phyloP scores from a whole-genome alignment of 441 rosid genomes.

The Theobroma grandiflorum region DNA sequence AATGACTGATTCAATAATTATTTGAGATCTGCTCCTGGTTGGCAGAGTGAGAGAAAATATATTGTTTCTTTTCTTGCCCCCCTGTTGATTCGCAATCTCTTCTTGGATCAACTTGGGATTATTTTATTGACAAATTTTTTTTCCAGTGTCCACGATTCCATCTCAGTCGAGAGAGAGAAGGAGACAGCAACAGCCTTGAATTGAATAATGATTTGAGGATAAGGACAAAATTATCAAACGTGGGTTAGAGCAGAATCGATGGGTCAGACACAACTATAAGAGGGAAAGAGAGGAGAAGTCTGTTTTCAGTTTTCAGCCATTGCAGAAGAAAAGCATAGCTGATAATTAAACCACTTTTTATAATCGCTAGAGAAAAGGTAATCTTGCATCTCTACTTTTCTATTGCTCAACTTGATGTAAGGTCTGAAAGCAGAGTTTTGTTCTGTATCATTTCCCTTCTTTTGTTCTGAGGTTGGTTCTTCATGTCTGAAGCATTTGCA shows the following conservation, averaged over 20 bases:
- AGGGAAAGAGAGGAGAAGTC: not conserved
- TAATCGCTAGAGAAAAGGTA: not conserved
- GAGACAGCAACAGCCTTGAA: not conserved
- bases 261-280: slow-evolving; percentile 14
- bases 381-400: not conserved
- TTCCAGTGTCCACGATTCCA: slow-evolving; percentile 25
- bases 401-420: not conserved
- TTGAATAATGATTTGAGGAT: slow-evolving; percentile 11
- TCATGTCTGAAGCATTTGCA: not conserved
- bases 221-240: slow-evolving; percentile 34
- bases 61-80: not conserved
- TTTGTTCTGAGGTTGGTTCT: not conserved
- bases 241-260: slow-evolving; percentile 21
- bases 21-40: not conserved
- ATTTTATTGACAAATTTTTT: not conserved
- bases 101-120: not conserved
- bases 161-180: slow-evolving; percentile 3
- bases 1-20: slow-evolving; percentile 6
- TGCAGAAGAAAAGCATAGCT: slow-evolving; percentile 1
- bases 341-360: not conserved
- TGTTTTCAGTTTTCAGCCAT: not conserved
- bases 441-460: not conserved
- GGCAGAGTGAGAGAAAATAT: slow-evolving; percentile 16
- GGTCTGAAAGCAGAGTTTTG: not conserved
- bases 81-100: slow-evolving; percentile 7